Conservation (phyloP, 805 yeast species). For the Candida sakaeoensis region DNA sequence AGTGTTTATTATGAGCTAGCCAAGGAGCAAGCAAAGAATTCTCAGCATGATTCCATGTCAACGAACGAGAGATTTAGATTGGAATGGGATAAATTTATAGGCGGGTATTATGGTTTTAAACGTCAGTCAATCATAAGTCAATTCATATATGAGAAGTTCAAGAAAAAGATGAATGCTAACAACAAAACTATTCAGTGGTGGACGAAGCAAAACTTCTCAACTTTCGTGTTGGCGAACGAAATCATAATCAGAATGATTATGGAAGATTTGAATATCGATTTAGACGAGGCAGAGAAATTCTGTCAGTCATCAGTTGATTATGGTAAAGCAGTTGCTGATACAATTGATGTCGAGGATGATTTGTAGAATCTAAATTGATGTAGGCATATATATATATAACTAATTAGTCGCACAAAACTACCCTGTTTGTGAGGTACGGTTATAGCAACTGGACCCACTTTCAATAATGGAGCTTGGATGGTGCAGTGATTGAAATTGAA, state of each 20-base stretch:
- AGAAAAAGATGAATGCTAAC: slow-evolving; percentile 24
- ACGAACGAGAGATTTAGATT: slow-evolving; percentile 44
- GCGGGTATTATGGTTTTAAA: slow-evolving; percentile 60
- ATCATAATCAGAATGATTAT: slow-evolving; percentile 48
- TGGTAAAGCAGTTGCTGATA: slow-evolving; percentile 38
- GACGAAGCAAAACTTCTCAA: slow-evolving; percentile 53
- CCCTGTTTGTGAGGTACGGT: too few relatives aligned
- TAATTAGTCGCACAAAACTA: too few relatives aligned
- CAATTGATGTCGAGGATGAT: slow-evolving; percentile 19
- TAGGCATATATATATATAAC: too few relatives aligned
- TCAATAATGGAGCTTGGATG: too few relatives aligned
- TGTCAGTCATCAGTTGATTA: slow-evolving; percentile 47
- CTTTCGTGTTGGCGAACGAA: slow-evolving; percentile 63
- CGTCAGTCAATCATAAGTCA: slow-evolving; percentile 52
- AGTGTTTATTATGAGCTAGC: slow-evolving; percentile 55
- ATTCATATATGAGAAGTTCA: slow-evolving; percentile 33
- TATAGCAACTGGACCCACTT: too few relatives aligned
- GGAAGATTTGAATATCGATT: slow-evolving; percentile 37
- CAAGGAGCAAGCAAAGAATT: slow-evolving; percentile 30
- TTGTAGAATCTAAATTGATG: too few relatives aligned
- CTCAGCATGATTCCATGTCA: slow-evolving; percentile 44
- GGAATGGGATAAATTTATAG: slow-evolving; percentile 43
- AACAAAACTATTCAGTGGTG: slow-evolving; percentile 56
- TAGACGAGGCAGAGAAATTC: slow-evolving; percentile 44
- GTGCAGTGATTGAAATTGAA: too few relatives aligned